These are phyloP conservation scores for Epichloe baconii DNA, from an alignment of 2,329 filamentous ascomycete genomes.

Conservation along the genomic window DNA sequence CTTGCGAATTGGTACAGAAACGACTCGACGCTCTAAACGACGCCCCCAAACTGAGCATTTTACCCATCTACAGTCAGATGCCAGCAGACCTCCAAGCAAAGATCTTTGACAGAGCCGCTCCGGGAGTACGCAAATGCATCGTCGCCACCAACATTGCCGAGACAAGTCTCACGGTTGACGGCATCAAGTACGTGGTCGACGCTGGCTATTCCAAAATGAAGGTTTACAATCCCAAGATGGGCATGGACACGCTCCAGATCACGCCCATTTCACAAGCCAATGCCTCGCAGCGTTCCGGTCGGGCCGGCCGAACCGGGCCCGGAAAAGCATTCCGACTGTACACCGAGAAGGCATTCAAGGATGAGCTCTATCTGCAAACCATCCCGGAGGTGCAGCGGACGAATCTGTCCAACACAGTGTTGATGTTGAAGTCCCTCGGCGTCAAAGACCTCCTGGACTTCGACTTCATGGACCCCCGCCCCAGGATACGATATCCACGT, in stretches of 20 bases:
- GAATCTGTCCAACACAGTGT: constrained; percentile 86
- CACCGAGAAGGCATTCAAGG: constrained; percentile 87
- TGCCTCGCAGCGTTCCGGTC: constrained; percentile 80
- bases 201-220: constrained; percentile 94
- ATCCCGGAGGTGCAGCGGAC: constrained; percentile 97
- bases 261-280: constrained; percentile 97
- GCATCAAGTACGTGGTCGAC: constrained; percentile 98
- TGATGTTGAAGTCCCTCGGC: constrained; percentile 86
- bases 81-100: constrained; percentile 94
- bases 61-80: constrained; percentile 99
- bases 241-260: constrained; percentile 97
- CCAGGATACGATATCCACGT: constrained; percentile 94
- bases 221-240: constrained; percentile 97
- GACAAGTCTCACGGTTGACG: constrained; percentile 93
- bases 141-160: constrained; percentile 98
- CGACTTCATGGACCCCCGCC: constrained; percentile 97
- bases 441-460: constrained; percentile 93
- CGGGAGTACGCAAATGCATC: constrained; percentile 91
- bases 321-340: constrained; percentile 91
- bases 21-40: constrained; percentile 81
- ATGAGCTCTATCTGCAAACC: constrained; percentile 91
- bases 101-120: constrained; percentile 85
- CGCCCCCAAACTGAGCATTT: constrained; percentile 82
- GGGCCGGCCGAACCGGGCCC: constrained; percentile 85
- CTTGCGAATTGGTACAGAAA: constrained; percentile 85